Conservation (phyloP, 306 rosid species). For the Bauhinia variegata region DNA sequence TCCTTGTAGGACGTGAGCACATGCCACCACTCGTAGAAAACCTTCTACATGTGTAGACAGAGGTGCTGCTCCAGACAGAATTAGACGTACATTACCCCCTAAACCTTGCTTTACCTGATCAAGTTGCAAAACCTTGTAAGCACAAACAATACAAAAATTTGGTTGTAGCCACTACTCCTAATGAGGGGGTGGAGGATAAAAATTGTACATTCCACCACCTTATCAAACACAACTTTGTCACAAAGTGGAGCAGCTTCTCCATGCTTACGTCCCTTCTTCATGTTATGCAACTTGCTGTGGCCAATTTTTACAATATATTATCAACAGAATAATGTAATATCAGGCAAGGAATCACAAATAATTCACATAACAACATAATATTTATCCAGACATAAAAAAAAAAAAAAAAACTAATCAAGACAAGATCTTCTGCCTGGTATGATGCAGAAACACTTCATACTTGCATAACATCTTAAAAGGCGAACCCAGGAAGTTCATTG, state of each 20-base stretch:
- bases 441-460: conserved; percentile 4
- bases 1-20: conserved; percentile 96
- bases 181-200: not conserved
- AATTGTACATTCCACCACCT: conserved; percentile 55
- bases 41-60: conserved; percentile 77
- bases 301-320: conserved; percentile 29
- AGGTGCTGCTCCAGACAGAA: conserved; percentile 98
- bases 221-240: conserved; percentile 81
- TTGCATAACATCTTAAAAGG: conserved; percentile 22
- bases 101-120: conserved; percentile 87
- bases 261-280: conserved; percentile 71
- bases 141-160: conserved; percentile 3
- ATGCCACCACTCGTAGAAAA: conserved; percentile 83
- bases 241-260: conserved; percentile 63
- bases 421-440: conserved; percentile 7
- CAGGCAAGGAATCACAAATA: conserved; percentile 16
- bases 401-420: conserved; percentile 11
- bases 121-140: conserved; percentile 36
- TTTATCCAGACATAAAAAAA: not conserved
- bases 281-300: conserved; percentile 69
- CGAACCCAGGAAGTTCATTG: not conserved
- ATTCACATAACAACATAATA: conserved; percentile 1
- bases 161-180: conserved; percentile 13
- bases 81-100: conserved; percentile 87
- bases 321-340: conserved; percentile 27